Base-by-base conservation (phyloP, 2,329 filamentous ascomycete genomes). In the Grosmannia penicillata region DNA sequence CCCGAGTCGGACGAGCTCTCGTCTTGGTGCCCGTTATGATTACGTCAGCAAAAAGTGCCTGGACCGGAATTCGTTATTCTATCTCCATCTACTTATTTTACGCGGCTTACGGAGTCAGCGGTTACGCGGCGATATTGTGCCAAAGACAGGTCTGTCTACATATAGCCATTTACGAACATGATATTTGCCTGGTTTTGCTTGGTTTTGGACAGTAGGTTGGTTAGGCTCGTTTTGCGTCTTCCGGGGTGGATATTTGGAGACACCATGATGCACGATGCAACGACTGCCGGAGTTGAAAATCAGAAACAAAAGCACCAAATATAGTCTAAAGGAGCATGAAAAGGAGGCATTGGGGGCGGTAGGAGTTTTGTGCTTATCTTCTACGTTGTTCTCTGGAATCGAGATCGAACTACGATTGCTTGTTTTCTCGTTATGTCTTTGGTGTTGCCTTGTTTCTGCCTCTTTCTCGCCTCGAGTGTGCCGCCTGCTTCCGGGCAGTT, bases 1-100 rank as follows among this genome's bases (percentile, higher is more conserved):
- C 46, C 55, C 4, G 56, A 58, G 18, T 46, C 44, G 19, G 52
- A 45, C 38, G 42, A 49, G 39, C 38, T 45, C 2, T 39, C 47
- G 1, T 51, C 51, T 37, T 55, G 52, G 53, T 39, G 30, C 3
- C 30, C 35, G 18, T 43, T 41, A 40, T 40, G 35, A 32, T 33
- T 27, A 34, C 22, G 2, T 8, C 7, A 4, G 9, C 13, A 26
- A 22, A 9, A 23, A n/a, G 21, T 19, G 28, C 18, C 28, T 33
- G 29, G 22, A 24, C 10, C 17, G n/a, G 31, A 8, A n/a, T 17
- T 15, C 21, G n/a, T 18, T 32, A 8, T 29, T 11, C 4, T 19
- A 13, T 35, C n/a, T n/a, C n/a, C n/a, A n/a, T 32, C 28, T 19
- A 23, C n/a, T 40, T 32, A 17, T 30, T 39, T 39, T 15, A 22